A percentile compares a stretch with the other conserved stretches of the same genome.
Conservation (phyloP, 805 yeast species). For the Maudiozyma pseudohumilis region DNA sequence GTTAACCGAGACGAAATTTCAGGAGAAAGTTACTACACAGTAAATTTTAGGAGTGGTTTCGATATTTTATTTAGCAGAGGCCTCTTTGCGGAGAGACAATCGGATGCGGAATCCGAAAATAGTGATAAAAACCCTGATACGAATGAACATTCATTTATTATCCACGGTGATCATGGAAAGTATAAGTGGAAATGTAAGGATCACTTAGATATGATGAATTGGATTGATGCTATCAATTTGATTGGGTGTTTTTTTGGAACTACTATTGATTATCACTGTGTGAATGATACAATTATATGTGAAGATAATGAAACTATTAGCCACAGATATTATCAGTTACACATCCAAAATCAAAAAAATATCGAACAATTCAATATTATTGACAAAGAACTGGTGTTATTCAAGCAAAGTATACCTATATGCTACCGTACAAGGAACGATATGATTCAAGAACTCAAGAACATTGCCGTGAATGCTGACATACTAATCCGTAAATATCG, state of each 20-base stretch:
- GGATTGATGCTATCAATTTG: conserved; percentile 41
- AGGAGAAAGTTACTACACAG: conserved; percentile 23
- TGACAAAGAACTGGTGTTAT: conserved; percentile 30
- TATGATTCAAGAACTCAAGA: conserved; percentile 36
- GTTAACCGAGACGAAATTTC: conserved; percentile 15
- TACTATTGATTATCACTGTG: conserved; percentile 14
- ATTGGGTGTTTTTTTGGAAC: conserved; percentile 20
- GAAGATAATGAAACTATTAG: conserved; percentile 20
- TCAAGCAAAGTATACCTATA: conserved; percentile 45
- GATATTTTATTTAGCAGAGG: conserved; percentile 4
- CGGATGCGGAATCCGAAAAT: neutral
- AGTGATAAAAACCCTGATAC: neutral
- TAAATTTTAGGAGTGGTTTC: conserved; percentile 21
- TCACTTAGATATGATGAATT: conserved; percentile 40
- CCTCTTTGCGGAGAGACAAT: conserved; percentile 5
- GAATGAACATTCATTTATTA: neutral
- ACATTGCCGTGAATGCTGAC: conserved; percentile 43
- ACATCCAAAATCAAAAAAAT: conserved; percentile 29
- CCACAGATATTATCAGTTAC: conserved; percentile 30
- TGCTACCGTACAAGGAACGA: conserved; percentile 42
- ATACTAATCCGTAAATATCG: conserved; percentile 48
- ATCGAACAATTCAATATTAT: conserved; percentile 31
- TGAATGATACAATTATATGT: conserved; percentile 25
- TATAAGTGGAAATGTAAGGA: conserved; percentile 35
- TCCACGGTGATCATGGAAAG: conserved; percentile 13